phyloP scores from a whole-genome alignment of 2,329 filamentous ascomycete species.

The Colletotrichum endophyticum region DNA sequence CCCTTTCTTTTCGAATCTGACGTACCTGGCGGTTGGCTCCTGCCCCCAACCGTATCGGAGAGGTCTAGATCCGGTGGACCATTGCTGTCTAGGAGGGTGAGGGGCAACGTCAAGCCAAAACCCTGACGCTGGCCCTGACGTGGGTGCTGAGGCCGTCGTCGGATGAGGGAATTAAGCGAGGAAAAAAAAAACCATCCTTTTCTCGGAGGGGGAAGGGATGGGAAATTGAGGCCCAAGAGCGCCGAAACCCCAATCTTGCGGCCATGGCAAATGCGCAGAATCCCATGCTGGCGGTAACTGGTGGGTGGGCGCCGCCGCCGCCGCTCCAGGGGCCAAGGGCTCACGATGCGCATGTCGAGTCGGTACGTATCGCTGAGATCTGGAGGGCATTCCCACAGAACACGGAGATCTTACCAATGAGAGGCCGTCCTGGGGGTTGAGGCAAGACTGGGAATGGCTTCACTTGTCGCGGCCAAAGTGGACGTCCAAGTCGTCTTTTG shows the following conservation, averaged over 20 bases:
- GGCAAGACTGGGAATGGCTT: constrained; percentile 9
- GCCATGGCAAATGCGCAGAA: constrained; percentile 17
- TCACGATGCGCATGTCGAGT: neutral
- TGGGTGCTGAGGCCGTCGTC: neutral
- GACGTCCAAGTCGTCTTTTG: neutral
- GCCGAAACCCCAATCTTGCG: neutral
- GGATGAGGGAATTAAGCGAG: neutral
- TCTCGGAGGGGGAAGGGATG: neutral
- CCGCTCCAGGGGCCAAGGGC: neutral
- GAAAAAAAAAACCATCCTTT: neutral
- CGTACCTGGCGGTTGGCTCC: neutral
- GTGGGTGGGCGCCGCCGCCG: neutral
- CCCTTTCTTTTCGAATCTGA: neutral
- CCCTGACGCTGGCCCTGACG: neutral
- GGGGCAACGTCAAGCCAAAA: neutral
- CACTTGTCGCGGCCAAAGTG: neutral
- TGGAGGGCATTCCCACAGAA: neutral
- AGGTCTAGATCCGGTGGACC: constrained; percentile 5
- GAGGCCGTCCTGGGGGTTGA: neutral
- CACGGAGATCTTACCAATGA: constrained; percentile 13
- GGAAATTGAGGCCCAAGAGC: constrained; percentile 14
- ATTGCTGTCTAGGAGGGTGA: neutral
- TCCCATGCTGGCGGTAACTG: constrained; percentile 8
- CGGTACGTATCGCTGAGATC: constrained; percentile 1
- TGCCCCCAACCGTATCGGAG: neutral